Base-by-base conservation (phyloP, 805 yeast species). In the Teunomyces cretensis region DNA sequence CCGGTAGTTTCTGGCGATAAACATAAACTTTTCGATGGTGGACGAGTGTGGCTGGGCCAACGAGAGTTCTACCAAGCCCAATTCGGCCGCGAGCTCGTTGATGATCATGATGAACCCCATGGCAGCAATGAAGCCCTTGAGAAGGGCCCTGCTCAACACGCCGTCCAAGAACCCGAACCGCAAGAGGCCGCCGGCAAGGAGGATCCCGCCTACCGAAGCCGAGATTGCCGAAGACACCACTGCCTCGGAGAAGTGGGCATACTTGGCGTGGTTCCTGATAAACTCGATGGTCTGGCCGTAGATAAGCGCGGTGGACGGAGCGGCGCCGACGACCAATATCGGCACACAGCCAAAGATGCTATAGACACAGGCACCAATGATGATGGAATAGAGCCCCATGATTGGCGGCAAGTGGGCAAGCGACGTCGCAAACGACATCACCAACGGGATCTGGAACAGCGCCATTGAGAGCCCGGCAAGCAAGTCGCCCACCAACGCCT, bases 241-340 rank as follows among this genome's bases (percentile, higher is more conserved):
- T 37, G 56, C 19, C 63, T 67, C 9, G 55, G 67, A 48, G 68
- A 67, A 52, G 69, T 81, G 16, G 68, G 73, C 17, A 74, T 54
- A 38, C 74, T 61, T n/a, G 75, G 79, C 47, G 12, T 52, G 49
- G 32, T 58, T 57, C 13, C 50, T 37, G 6, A 62, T 40, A 4
- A 37, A 27, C 42, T 84, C 86, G 8, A 88, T 79, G 0, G 85
- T 81, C 54, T 86, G 92, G 1, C 96, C 96, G 19, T 86, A 82
- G 11, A 90, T 81, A 54, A 91, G 70, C 0, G 95, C 87, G 7
- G 88, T 81, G 0, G 96, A 91, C 14, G 92, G 91, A 62, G 90
- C 95, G 1, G 97, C 96, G 0, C 96, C 96, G 14, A 90, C 95
- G 32, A 89, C 82, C 85, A 90, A 80, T 47, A 84, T 84, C 0